Percentiles rank a stretch among this genome's conserved stretches.
These are phyloP conservation scores for Hura crepitans DNA, from an alignment of 441 rosid genomes.

Conservation along the genomic window DNA sequence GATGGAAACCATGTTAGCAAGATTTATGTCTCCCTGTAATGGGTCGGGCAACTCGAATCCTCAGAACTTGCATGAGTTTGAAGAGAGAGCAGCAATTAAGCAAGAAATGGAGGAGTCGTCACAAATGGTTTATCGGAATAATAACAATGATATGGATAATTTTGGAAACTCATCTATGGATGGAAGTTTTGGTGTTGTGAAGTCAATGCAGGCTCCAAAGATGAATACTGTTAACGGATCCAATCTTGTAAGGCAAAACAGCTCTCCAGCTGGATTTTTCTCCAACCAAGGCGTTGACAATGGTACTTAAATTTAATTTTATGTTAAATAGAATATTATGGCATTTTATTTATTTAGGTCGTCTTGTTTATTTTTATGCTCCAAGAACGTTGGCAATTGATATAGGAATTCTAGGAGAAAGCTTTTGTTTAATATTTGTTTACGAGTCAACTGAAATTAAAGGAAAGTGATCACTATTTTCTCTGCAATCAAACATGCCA, in stretches of 20 bases:
- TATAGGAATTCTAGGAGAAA: not conserved
- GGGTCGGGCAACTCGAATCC: constrained; percentile 28
- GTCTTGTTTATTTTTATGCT: not conserved
- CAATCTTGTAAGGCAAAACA: constrained; percentile 42
- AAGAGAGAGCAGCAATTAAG: constrained; percentile 32
- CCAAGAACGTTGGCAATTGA: not conserved
- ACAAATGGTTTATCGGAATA: constrained; percentile 28
- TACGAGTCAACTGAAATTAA: not conserved
- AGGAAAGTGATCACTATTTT: constrained; percentile 6
- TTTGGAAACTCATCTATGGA: constrained; percentile 16
- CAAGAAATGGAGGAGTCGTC: constrained; percentile 37
- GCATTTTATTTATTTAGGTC: too few species aligned
- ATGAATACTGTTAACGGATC: constrained; percentile 26
- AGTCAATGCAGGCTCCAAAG: constrained; percentile 25
- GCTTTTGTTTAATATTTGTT: not conserved
- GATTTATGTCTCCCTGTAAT: constrained; percentile 26
- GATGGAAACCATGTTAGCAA: constrained; percentile 34
- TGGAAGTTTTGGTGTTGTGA: constrained; percentile 21
- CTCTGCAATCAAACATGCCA: constrained; percentile 3
- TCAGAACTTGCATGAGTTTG: constrained; percentile 34
- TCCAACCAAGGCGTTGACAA: constrained; percentile 39
- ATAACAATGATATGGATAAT: constrained; percentile 13
- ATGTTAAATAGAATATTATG: not conserved
- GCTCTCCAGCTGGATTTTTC: constrained; percentile 51
- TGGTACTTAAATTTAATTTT: constrained; percentile 25